Evolutionary conservation across 2,329 filamentous ascomycete species (phyloP).

Genomic region (Corniculantispora saksenae): DNA sequence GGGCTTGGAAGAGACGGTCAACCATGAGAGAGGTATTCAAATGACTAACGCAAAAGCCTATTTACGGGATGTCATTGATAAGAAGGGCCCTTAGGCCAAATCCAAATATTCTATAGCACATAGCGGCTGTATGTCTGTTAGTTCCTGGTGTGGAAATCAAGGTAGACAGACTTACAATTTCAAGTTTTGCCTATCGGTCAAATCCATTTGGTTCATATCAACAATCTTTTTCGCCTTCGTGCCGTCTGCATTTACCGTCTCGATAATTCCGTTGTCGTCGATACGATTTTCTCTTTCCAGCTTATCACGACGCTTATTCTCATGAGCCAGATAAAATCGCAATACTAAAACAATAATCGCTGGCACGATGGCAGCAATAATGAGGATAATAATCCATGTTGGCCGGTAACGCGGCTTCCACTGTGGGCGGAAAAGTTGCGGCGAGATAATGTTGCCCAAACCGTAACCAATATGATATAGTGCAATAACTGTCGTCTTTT

Average conservation of each 20-base stretch:
- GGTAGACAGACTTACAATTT: constrained; percentile 19
- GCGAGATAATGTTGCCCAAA: constrained; percentile 38
- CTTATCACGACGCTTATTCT: constrained; percentile 21
- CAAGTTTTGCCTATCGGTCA: constrained; percentile 23
- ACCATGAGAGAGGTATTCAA: constrained; percentile 48
- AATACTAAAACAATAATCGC: constrained; percentile 19
- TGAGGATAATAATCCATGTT: constrained; percentile 26
- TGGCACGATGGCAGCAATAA: constrained; percentile 21
- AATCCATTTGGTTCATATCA: constrained; percentile 21
- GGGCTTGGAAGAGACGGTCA: constrained; percentile 55
- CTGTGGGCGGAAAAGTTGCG: constrained; percentile 32
- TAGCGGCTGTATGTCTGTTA: constrained; percentile 2
- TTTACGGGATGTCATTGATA: constrained; percentile 22
- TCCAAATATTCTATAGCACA: neutral
- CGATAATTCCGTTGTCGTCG: constrained; percentile 12
- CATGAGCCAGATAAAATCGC: constrained; percentile 17
- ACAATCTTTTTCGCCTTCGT: constrained; percentile 12
- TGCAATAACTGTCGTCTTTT: constrained; percentile 43
- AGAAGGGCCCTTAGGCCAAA: neutral
- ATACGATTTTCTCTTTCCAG: constrained; percentile 12
- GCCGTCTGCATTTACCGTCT: constrained; percentile 19
- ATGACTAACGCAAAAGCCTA: constrained; percentile 46
- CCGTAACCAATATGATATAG: constrained; percentile 39
- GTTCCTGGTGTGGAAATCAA: neutral
- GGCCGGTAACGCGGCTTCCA: constrained; percentile 24